phyloP scores from a whole-genome alignment of 805 yeast species.

The Schwanniomyces polymorphus region DNA sequence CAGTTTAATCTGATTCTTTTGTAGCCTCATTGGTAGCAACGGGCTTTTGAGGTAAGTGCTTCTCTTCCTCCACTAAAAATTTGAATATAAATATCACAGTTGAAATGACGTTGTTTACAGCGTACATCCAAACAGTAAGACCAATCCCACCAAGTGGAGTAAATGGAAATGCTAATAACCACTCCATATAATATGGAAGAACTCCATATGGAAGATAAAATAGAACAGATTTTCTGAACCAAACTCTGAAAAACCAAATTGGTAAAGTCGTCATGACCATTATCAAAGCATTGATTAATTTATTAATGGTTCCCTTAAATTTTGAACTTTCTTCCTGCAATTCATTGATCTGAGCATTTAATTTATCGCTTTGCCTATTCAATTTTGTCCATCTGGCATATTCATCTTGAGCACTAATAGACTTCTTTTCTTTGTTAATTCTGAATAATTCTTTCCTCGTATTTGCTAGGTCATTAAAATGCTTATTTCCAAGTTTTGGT shows the following conservation, averaged over 20 bases:
- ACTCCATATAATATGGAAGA: conserved; percentile 56
- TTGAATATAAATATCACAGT: conserved; percentile 16
- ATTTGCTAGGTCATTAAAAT: conserved; percentile 19
- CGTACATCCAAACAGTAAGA: conserved; percentile 55
- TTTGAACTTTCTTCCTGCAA: conserved; percentile 39
- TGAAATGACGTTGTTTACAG: conserved; percentile 32
- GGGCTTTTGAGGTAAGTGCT: conserved; percentile 11
- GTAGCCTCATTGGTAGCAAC: not conserved
- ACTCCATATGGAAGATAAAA: conserved; percentile 58
- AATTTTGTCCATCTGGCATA: conserved; percentile 96
- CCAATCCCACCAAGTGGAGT: conserved; percentile 65
- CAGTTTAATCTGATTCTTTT: not conserved
- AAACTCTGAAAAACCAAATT: conserved; percentile 47
- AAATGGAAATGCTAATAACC: conserved; percentile 63
- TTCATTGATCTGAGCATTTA: conserved; percentile 50
- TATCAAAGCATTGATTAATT: conserved; percentile 30
- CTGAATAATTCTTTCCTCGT: conserved; percentile 45
- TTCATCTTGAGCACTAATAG: conserved; percentile 85
- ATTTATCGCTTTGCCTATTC: conserved; percentile 65
- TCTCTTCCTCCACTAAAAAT: conserved; percentile 17
- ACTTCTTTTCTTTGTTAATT: conserved; percentile 52
- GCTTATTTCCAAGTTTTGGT: conserved; percentile 31
- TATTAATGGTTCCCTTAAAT: conserved; percentile 33
- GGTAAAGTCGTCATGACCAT: conserved; percentile 47
- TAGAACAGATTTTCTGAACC: conserved; percentile 54